A percentile compares a stretch with the other conserved stretches of the same genome.
Evolutionary conservation across 768 basidiomycete species (phyloP).

Genomic region (Butyriboletus loyo): DNA sequence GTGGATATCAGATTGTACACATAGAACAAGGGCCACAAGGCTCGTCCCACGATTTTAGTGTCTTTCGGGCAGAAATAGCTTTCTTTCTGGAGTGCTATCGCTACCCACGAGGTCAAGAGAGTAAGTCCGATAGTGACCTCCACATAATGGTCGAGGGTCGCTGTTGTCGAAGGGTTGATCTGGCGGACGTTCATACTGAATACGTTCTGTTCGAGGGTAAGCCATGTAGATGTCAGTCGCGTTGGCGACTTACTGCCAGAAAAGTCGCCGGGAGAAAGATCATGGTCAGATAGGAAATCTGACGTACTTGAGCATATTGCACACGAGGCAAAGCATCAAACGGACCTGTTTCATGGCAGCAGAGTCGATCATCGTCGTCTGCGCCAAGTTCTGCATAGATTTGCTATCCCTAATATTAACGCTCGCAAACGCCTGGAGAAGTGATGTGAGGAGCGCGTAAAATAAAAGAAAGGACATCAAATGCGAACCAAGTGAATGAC

Average conservation of each 20-base stretch:
- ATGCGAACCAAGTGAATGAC: slow-evolving; percentile 32
- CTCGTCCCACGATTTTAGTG: slow-evolving; percentile 1
- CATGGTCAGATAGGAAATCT: slow-evolving; percentile 54
- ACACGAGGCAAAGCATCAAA: background rate
- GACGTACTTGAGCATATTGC: slow-evolving; percentile 16
- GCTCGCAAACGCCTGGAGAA: slow-evolving; percentile 51
- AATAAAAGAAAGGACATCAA: background rate
- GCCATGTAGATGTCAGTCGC: background rate
- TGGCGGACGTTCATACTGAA: slow-evolving; percentile 31
- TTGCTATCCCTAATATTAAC: slow-evolving; percentile 55
- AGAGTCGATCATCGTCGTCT: slow-evolving; percentile 41
- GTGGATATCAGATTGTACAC: background rate
- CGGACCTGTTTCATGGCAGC: slow-evolving; percentile 36
- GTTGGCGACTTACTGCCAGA: slow-evolving; percentile 22
- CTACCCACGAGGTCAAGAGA: slow-evolving; percentile 51
- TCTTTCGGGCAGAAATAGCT: slow-evolving; percentile 13
- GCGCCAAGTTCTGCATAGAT: slow-evolving; percentile 49
- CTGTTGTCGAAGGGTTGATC: slow-evolving; percentile 26
- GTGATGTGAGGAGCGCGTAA: background rate
- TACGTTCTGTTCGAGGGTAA: slow-evolving; percentile 28
- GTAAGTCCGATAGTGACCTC: slow-evolving; percentile 47
- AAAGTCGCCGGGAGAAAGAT: slow-evolving; percentile 57
- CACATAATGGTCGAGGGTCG: slow-evolving; percentile 37
- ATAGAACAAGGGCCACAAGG: slow-evolving; percentile 23
- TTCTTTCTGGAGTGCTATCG: slow-evolving; percentile 46